Evolutionary conservation across 148 eudicot genomes (phyloP).

Genomic region (Rhododendron kiyosumense): DNA sequence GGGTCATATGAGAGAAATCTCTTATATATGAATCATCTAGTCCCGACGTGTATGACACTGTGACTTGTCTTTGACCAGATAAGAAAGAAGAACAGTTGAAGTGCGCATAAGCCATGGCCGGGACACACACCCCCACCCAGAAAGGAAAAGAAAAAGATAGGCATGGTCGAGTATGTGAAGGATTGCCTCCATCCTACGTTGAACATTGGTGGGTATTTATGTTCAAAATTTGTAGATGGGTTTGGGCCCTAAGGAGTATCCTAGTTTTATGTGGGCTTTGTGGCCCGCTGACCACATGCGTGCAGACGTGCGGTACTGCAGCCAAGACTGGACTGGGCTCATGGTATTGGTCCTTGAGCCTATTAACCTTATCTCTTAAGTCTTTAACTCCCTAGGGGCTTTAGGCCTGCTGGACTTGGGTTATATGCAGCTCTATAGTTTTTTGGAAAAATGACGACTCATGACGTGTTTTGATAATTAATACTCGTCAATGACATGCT

Average conservation of each 20-base stretch:
- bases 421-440: not conserved
- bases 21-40: too few relatives aligned
- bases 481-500: rapidly evolving
- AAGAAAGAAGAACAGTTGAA: rapidly evolving
- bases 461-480: too few relatives aligned
- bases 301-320: not conserved
- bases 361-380: too few relatives aligned
- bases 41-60: not conserved
- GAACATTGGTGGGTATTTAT: not conserved
- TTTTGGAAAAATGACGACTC: too few relatives aligned
- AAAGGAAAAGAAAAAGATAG: too few relatives aligned
- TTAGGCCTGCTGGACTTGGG: not conserved
- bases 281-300: not conserved
- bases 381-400: too few relatives aligned
- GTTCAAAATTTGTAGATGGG: not conserved
- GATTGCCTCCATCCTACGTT: not conserved
- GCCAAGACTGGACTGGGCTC: too few relatives aligned
- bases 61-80: too few relatives aligned
- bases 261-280: not conserved
- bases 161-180: not conserved
- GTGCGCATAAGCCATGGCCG: not conserved
- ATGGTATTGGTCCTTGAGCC: too few relatives aligned
- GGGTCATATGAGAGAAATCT: not conserved
- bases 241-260: not conserved
- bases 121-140: too few relatives aligned